Conservation (phyloP, 2,329 filamentous ascomycete species). For the Ophiostoma sp. region DNA sequence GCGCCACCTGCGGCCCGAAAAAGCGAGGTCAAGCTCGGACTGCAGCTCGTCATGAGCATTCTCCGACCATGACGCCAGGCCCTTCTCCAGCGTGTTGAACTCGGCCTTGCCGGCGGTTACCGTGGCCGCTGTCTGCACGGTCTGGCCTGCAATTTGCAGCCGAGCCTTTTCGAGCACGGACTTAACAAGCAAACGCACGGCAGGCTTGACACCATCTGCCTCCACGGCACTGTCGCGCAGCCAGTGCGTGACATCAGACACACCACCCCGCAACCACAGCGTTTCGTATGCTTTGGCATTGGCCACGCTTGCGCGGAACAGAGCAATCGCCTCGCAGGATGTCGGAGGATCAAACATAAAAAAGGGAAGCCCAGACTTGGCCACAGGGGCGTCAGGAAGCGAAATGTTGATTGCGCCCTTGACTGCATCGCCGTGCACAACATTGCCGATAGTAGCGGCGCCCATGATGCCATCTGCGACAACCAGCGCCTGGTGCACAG, state of each 20-base stretch:
- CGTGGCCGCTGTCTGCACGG: conserved; percentile 2
- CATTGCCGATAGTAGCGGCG: conserved; percentile 48
- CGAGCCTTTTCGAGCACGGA: conserved; percentile 56
- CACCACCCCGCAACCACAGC: conserved; percentile 66
- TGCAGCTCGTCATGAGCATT: conserved; percentile 77
- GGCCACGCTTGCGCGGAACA: conserved; percentile 63
- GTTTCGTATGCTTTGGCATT: conserved; percentile 69
- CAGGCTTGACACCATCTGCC: conserved; percentile 52
- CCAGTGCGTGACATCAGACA: conserved; percentile 63
- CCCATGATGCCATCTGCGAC: conserved; percentile 68
- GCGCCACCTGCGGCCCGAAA: conserved; percentile 70
- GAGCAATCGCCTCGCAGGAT: conserved; percentile 57
- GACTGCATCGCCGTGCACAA: conserved; percentile 40
- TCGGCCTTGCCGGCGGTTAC: conserved; percentile 32
- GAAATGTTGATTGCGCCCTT: conserved; percentile 52
- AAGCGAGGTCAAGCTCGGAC: conserved; percentile 70
- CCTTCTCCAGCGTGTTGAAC: conserved; percentile 48
- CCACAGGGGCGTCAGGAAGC: conserved; percentile 38
- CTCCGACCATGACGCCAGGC: conserved; percentile 69
- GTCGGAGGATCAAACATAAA: conserved; percentile 58
- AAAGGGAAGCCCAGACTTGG: conserved; percentile 41
- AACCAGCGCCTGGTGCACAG: conserved; percentile 76
- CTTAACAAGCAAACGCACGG: conserved; percentile 59
- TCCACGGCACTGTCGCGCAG: conserved; percentile 47
- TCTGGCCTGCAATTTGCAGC: conserved; percentile 34